Conservation (phyloP, 768 basidiomycete genomes). For the Sporobolomyces roseus region DNA sequence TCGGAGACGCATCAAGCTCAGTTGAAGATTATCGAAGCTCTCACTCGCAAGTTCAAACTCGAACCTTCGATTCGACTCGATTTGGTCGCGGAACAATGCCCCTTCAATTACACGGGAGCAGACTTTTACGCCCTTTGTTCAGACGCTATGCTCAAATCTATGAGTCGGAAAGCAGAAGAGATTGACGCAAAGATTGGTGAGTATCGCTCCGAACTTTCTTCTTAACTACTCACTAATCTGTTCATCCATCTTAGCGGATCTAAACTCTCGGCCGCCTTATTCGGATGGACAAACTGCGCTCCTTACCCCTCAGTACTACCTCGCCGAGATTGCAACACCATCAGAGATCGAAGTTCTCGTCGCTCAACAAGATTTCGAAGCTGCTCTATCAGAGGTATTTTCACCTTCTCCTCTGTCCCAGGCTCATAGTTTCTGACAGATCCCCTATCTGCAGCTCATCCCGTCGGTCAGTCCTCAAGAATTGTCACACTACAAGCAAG, state of each 20-base stretch:
- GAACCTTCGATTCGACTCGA: constrained; percentile 64
- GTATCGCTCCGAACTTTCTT: constrained; percentile 22
- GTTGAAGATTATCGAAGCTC: constrained; percentile 74
- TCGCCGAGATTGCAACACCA: constrained; percentile 70
- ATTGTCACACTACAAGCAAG: constrained; percentile 72
- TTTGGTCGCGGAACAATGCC: constrained; percentile 66
- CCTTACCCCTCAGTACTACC: constrained; percentile 83
- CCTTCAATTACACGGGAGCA: constrained; percentile 93
- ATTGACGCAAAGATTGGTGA: constrained; percentile 72
- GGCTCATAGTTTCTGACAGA: background rate
- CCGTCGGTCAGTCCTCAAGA: constrained; percentile 81
- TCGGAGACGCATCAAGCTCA: constrained; percentile 81
- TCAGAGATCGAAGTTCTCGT: constrained; percentile 75
- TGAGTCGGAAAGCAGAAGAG: constrained; percentile 77
- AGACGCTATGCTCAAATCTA: constrained; percentile 91
- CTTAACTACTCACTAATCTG: background rate
- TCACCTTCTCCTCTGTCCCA: background rate
- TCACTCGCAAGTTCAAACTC: constrained; percentile 87
- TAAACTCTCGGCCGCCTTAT: constrained; percentile 55
- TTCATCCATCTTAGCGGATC: constrained; percentile 39
- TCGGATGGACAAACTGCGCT: constrained; percentile 56
- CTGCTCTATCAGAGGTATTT: constrained; percentile 60
- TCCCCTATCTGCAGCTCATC: constrained; percentile 51
- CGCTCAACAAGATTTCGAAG: constrained; percentile 66
- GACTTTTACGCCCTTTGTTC: constrained; percentile 97